Base-by-base conservation (phyloP, 140 eudicot species). In the Ambrosia hybrid region DNA sequence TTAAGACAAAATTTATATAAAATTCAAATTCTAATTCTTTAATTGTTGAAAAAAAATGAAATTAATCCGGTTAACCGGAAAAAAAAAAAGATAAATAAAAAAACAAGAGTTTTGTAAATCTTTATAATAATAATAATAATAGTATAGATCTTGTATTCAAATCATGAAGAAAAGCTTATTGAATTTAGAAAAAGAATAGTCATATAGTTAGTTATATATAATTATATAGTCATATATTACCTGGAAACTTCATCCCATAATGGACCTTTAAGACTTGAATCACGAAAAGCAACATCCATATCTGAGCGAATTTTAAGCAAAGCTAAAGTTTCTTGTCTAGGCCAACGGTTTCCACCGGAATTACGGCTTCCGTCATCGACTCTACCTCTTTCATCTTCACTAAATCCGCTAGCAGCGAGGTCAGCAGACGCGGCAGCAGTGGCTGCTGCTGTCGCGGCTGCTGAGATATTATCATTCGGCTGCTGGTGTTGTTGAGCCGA, bases 181-280 rank as follows among this genome's bases (percentile, higher is more conserved):
- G 30, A 21, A 21, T 21, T 21, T 21, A 37, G 5, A 37, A 37
- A 37, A 37, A 37, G 5, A 37, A 37, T 37, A 37, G 5, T 37
- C 3, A 37, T 37, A 37, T 21, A 21, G 30, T 21, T 21, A 21
- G 30, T n/a, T n/a, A n/a, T n/a, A n/a, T n/a, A 21, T 21, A 21
- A 21, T 21, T 21, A 21, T 21, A 21, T 21, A 21, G 30, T 21
- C 30, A 21, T 21, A 37, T 45, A 45, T 13, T 73, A 91, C 97
- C 97, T 84, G 51, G 97, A 91, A 67, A 91, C 90, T 73, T 91
- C 87, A 68, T 91, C 89, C 97, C 97, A 91, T 61, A 91, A 81
- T 67, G 97, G 97, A 11, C 95, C 97, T 84, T 91, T 91, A 14
- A 88, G 89, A 51, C 89, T 85, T 2, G 97, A 85, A 72, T 91